These are phyloP conservation scores for Podospora pseudopauciseta DNA, from an alignment of 495 filamentous ascomycete genomes.

Conservation along the genomic window DNA sequence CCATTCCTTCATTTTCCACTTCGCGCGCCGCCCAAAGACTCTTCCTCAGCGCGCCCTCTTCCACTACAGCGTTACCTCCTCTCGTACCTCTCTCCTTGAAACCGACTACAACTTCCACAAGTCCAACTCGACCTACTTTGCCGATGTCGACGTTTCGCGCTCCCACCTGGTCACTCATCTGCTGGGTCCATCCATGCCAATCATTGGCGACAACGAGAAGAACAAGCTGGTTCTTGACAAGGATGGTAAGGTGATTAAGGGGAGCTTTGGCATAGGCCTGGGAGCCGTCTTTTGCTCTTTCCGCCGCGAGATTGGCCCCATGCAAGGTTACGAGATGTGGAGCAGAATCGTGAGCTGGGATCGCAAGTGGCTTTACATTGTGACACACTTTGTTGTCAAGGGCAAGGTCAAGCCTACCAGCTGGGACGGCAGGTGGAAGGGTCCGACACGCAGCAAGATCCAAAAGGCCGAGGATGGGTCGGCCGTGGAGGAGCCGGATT, in stretches of 20 bases:
- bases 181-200: constrained; percentile 45
- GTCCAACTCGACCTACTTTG: constrained; percentile 78
- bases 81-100: constrained; percentile 60
- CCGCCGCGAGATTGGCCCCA: constrained; percentile 64
- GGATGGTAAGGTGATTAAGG: constrained; percentile 30
- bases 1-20: constrained; percentile 58
- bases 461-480: constrained; percentile 35
- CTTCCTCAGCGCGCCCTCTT: constrained; percentile 57
- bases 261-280: constrained; percentile 57
- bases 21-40: constrained; percentile 36
- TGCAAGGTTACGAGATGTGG: constrained; percentile 69
- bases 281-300: constrained; percentile 67
- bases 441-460: constrained; percentile 21
- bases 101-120: constrained; percentile 85
- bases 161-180: constrained; percentile 57
- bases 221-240: constrained; percentile 43
- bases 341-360: constrained; percentile 69
- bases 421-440: constrained; percentile 28
- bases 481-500: constrained; percentile 50
- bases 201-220: constrained; percentile 38
- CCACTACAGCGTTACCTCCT: constrained; percentile 58
- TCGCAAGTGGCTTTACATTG: constrained; percentile 50
- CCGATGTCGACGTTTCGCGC: constrained; percentile 71
- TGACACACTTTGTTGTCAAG: constrained; percentile 55
- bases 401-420: constrained; percentile 50